phyloP scores from a whole-genome alignment of 805 yeast genomes.

The Lachancea sp. region DNA sequence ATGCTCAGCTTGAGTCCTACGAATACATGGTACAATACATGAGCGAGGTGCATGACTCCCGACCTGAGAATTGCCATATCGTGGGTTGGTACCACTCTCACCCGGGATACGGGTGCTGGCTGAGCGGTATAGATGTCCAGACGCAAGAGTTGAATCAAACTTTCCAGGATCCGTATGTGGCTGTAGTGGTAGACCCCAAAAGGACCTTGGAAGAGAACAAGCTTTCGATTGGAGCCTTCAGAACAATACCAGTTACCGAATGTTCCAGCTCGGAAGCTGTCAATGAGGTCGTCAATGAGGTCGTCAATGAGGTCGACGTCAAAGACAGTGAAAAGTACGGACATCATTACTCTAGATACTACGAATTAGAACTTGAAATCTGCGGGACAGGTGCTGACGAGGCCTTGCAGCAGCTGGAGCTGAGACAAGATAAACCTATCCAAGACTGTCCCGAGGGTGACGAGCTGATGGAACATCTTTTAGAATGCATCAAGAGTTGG shows the following conservation, averaged over 20 bases:
- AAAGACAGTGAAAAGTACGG: neutral
- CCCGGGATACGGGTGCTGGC: conserved; percentile 97
- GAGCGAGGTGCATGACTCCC: conserved; percentile 43
- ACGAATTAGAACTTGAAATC: conserved; percentile 18
- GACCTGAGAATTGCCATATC: conserved; percentile 56
- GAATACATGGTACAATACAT: conserved; percentile 89
- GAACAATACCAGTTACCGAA: conserved; percentile 46
- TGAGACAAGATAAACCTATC: conserved; percentile 9
- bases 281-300: conserved; percentile 7
- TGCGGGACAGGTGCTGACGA: conserved; percentile 21
- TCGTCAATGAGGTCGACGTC: conserved; percentile 3
- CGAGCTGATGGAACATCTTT: conserved; percentile 13
- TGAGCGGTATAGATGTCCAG: conserved; percentile 86
- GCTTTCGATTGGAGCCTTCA: conserved; percentile 83
- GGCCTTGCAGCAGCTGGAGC: conserved; percentile 9
- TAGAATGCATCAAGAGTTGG: conserved; percentile 25
- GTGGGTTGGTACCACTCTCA: conserved; percentile 99
- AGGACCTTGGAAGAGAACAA: conserved; percentile 54
- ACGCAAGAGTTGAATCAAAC: conserved; percentile 81
- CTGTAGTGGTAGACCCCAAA: conserved; percentile 81
- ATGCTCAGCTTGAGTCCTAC: conserved; percentile 89
- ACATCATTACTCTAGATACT: conserved; percentile 12
- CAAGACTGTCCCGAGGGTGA: conserved; percentile 7
- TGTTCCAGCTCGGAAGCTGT: neutral
- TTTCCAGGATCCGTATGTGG: conserved; percentile 87